Conservation (phyloP, 352 stramenopile species). For the Phytophthora citricola region DNA sequence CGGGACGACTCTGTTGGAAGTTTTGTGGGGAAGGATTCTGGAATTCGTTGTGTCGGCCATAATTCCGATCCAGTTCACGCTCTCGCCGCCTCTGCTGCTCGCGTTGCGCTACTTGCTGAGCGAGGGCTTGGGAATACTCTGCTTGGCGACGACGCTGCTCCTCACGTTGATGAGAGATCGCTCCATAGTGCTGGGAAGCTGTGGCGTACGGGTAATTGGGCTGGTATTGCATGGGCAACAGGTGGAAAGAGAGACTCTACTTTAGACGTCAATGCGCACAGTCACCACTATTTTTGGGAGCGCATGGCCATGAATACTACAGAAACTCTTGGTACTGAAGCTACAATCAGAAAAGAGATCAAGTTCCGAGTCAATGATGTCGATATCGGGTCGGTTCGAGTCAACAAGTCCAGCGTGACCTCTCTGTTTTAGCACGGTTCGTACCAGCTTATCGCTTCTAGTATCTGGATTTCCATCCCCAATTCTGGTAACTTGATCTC, state of each 20-base stretch:
- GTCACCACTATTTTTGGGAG: conserved; percentile 29
- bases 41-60: conserved; percentile 6
- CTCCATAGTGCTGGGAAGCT: conserved; percentile 31
- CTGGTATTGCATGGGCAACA: conserved; percentile 32
- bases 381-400: background rate
- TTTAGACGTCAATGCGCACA: background rate
- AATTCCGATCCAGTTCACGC: conserved; percentile 38
- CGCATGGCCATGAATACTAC: no score
- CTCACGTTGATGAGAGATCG: conserved; percentile 43
- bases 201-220: conserved; percentile 41
- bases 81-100: conserved; percentile 58
- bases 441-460: no score
- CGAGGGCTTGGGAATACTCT: conserved; percentile 62
- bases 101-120: conserved; percentile 62
- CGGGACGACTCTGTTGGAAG: conserved; percentile 7
- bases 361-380: conserved; percentile 1
- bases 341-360: background rate
- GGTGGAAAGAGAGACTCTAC: background rate
- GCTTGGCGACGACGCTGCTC: conserved; percentile 63
- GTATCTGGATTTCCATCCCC: no score
- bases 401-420: background rate
- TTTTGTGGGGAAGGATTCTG: conserved; percentile 13
- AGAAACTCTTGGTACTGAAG: no score
- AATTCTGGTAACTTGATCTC: no score
- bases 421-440: background rate